phyloP scores from a whole-genome alignment of 2,329 filamentous ascomycete genomes.

The Penicillium janthinellum region DNA sequence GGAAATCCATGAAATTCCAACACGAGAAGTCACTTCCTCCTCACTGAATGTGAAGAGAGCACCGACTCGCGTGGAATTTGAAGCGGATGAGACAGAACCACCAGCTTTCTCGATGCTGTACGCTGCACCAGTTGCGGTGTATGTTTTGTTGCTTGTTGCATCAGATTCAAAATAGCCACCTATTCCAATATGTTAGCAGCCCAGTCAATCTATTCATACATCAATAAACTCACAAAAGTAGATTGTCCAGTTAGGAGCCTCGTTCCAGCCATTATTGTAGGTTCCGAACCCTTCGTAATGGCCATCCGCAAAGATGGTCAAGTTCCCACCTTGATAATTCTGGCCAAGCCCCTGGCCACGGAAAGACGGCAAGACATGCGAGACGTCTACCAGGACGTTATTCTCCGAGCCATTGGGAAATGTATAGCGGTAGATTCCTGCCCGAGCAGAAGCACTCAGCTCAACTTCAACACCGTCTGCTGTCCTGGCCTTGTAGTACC shows the following conservation, averaged over 20 bases:
- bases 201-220: neutral
- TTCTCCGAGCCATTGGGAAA: conserved; percentile 51
- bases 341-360: conserved; percentile 64
- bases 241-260: conserved; percentile 55
- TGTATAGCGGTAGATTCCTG: conserved; percentile 58
- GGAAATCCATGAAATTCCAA: conserved; percentile 71
- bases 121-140: conserved; percentile 27
- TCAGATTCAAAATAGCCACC: conserved; percentile 61
- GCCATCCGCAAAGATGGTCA: conserved; percentile 54
- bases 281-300: conserved; percentile 63
- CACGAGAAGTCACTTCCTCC: conserved; percentile 55
- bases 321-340: conserved; percentile 62
- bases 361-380: conserved; percentile 65
- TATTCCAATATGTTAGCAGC: conserved; percentile 36
- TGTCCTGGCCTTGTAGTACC: conserved; percentile 62
- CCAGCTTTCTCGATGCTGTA: conserved; percentile 34
- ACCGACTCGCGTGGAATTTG: conserved; percentile 49
- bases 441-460: conserved; percentile 57
- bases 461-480: conserved; percentile 60
- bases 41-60: conserved; percentile 57
- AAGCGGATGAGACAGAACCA: conserved; percentile 40
- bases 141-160: conserved; percentile 34
- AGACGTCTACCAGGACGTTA: conserved; percentile 64
- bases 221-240: conserved; percentile 29
- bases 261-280: conserved; percentile 70